These are phyloP conservation scores for Hypoxylon sp. DNA, from an alignment of 2,329 filamentous ascomycete genomes.

Conservation along the genomic window DNA sequence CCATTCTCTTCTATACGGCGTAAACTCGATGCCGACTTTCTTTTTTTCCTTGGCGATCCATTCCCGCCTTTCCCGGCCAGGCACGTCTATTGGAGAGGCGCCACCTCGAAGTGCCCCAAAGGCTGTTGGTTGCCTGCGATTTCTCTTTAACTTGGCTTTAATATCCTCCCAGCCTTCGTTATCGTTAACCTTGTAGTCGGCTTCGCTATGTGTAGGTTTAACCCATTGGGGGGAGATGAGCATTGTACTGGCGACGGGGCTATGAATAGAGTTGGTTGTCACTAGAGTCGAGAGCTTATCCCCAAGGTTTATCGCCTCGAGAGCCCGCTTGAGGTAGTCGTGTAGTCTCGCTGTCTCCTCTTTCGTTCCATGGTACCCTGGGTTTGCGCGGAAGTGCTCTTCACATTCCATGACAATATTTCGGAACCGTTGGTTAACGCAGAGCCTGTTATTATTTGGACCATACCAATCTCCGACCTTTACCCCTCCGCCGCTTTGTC, in stretches of 20 bases:
- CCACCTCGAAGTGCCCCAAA: constrained; percentile 23
- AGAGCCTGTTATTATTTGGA: not conserved
- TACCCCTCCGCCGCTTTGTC: too few species aligned
- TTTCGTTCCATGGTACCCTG: constrained; percentile 3
- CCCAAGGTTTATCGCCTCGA: constrained; percentile 16
- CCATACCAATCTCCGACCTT: constrained; percentile 25
- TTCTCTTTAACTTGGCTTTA: not conserved
- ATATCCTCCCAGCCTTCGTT: constrained; percentile 8
- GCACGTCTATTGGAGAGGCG: not conserved
- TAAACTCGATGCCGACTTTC: not conserved
- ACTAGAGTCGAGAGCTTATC: not conserved
- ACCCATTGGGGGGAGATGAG: not conserved
- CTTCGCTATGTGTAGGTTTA: not conserved
- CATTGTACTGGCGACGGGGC: too few species aligned
- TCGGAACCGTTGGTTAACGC: constrained; percentile 9
- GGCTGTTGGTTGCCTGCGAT: too few species aligned
- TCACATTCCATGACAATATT: constrained; percentile 12
- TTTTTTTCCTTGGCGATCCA: not conserved
- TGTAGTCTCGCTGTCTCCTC: not conserved
- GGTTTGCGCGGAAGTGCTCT: not conserved
- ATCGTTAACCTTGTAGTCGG: not conserved
- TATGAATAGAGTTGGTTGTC: not conserved
- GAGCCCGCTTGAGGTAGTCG: constrained; percentile 1
- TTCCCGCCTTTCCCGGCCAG: not conserved
- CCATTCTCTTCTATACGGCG: constrained; percentile 12